A percentile compares a stretch with the other conserved stretches of the same genome.
Conservation (phyloP, 106 monocot genomes). For the Gastrodia elata region DNA sequence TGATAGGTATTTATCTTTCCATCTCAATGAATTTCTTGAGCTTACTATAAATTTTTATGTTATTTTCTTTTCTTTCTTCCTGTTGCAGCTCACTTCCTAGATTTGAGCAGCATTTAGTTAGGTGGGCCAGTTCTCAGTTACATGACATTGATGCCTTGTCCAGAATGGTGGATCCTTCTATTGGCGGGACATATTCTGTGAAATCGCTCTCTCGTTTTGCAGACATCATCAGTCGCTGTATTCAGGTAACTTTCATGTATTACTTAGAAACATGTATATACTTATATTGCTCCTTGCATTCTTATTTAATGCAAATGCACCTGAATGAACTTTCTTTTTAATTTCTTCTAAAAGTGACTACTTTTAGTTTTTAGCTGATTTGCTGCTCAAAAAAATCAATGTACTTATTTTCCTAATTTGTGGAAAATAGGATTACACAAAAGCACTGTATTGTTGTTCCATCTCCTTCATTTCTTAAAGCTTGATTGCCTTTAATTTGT, state of each 20-base stretch:
- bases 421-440: not conserved
- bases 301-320: not conserved
- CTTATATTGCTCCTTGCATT: not conserved
- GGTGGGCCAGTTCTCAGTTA: conserved; percentile 89
- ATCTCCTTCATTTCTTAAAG: not conserved
- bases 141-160: conserved; percentile 72
- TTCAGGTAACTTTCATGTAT: conserved; percentile 49
- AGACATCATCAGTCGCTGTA: conserved; percentile 92
- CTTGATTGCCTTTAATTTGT: no score
- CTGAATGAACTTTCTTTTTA: not conserved
- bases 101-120: conserved; percentile 78
- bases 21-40: not conserved
- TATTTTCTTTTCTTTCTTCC: not conserved
- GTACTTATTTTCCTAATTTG: not conserved
- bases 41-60: not conserved
- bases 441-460: not conserved
- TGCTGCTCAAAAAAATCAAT: not conserved
- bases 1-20: conserved; percentile 46
- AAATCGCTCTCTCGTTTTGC: conserved; percentile 93
- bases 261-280: not conserved
- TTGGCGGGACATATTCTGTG: conserved; percentile 50
- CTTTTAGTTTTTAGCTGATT: not conserved
- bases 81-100: conserved; percentile 64
- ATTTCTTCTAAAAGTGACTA: not conserved
- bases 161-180: conserved; percentile 85